Percentiles rank a stretch among this genome's conserved stretches.
Conservation (phyloP, 306 rosid species). For the Vigna angularis region DNA sequence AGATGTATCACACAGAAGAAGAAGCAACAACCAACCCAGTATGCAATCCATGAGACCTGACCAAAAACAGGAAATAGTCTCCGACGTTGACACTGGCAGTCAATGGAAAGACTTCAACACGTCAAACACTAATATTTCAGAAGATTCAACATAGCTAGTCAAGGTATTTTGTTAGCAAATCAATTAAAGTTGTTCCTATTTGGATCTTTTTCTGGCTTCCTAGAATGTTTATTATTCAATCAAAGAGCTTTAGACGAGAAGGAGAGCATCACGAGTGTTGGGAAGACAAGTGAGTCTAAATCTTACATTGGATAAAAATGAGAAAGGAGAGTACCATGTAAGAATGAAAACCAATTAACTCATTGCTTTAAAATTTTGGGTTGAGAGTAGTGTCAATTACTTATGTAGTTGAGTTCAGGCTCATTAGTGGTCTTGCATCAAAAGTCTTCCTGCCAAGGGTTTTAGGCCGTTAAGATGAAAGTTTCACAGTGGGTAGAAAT, state of each 20-base stretch:
- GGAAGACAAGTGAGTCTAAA: too few relatives aligned
- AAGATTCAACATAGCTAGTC: not conserved
- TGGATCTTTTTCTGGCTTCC: not conserved
- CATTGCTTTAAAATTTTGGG: fast-evolving
- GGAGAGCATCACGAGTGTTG: too few relatives aligned
- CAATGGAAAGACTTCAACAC: not conserved
- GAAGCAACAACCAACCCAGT: not conserved
- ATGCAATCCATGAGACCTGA: not conserved
- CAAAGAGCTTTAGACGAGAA: not conserved
- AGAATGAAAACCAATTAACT: too few relatives aligned
- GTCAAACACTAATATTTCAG: not conserved
- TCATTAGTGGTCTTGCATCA: too few relatives aligned
- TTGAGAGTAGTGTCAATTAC: too few relatives aligned
- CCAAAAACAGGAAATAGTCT: not conserved
- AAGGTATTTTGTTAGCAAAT: not conserved
- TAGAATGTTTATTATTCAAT: not conserved
- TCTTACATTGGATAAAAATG: not conserved
- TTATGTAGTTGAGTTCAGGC: too few relatives aligned
- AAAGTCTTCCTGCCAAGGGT: too few relatives aligned
- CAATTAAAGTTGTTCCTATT: not conserved
- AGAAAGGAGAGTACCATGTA: too few relatives aligned
- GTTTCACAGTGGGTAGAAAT: too few relatives aligned
- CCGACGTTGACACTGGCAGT: not conserved
- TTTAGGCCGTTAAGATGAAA: too few relatives aligned
- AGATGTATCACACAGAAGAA: not conserved